Conservation (phyloP, 768 basidiomycete species). For the Tephrocybe sp. region DNA sequence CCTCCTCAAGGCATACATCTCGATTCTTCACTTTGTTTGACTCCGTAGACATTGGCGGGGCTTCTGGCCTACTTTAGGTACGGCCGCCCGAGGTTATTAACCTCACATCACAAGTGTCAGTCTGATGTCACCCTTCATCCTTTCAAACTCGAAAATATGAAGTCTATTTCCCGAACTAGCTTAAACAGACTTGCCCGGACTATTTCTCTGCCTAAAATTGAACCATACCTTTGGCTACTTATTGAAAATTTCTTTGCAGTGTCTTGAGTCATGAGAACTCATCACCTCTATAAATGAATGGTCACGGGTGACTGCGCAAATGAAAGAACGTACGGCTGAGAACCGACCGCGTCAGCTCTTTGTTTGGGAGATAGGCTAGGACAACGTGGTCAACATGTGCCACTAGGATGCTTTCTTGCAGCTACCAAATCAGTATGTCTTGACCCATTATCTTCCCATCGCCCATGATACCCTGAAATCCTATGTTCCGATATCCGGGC, state of each 20-base stretch:
- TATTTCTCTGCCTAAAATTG: background rate
- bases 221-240: background rate
- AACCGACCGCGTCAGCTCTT: too few relatives aligned
- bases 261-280: background rate
- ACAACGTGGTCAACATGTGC: slow-evolving; percentile 4
- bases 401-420: background rate
- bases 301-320: too few relatives aligned
- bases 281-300: too few relatives aligned
- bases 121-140: slow-evolving; percentile 1
- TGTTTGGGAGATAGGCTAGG: too few relatives aligned
- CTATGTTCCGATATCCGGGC: slow-evolving; percentile 9
- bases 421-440: slow-evolving; percentile 1
- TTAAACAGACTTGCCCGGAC: background rate
- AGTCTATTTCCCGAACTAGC: background rate
- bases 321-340: too few relatives aligned
- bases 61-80: background rate
- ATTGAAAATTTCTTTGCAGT: background rate
- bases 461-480: slow-evolving; percentile 1
- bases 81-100: background rate
- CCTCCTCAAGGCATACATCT: background rate
- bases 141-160: background rate
- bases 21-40: background rate
- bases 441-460: background rate
- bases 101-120: background rate
- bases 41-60: background rate